Evolutionary conservation across 75 land plant species (phyloP), one percentile per base, ranked within the genome.

Genomic region (Gnetum montanum): DNA sequence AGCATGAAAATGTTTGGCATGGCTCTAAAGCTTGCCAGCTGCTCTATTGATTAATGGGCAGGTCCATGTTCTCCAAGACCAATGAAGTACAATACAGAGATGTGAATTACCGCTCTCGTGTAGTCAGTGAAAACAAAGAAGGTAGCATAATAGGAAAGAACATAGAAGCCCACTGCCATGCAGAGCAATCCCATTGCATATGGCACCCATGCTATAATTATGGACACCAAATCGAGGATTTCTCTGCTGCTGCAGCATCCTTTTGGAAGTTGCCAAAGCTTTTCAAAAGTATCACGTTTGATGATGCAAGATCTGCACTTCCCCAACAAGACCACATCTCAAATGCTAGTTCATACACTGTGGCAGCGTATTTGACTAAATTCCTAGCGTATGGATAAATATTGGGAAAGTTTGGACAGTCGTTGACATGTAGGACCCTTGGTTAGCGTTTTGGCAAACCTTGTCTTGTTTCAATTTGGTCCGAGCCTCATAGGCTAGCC

Each of bases 1-100:
- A 89, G 35, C 75, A 89, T 70, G 24, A 89, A 43, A 19, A 89
- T 72, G 49, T 82, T 75, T 30, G 95, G 95, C 80, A 89, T 79
- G 25, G 90, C 95, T n/a, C 95, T 49, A 61, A 89, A 78, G 69
- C 90, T 78, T 13, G 76, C 73, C 43, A 85, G 49, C 28, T 89
- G 95, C 70, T 89, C 95, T 15, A 89, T 67, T 18, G 95, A 90
- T 61, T 89, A 86, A 61, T 89, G 94, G n/a, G 95, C 85, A 5
- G 94, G 94, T 3, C 90, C 90, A 58, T 89, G 90, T 64, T 89
- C 90, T 18, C 95, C 95, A 23, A 89, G 76, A 24, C 95, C 95
- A 61, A 85, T 85, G 0, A 86, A 89, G 57, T 89, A 90, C 20
- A 89, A 54, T 7, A 90, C 86, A 11, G 90, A 81, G 40, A 89